phyloP scores from a whole-genome alignment of 2,329 filamentous ascomycete species.

The Aspergillus neoniger region DNA sequence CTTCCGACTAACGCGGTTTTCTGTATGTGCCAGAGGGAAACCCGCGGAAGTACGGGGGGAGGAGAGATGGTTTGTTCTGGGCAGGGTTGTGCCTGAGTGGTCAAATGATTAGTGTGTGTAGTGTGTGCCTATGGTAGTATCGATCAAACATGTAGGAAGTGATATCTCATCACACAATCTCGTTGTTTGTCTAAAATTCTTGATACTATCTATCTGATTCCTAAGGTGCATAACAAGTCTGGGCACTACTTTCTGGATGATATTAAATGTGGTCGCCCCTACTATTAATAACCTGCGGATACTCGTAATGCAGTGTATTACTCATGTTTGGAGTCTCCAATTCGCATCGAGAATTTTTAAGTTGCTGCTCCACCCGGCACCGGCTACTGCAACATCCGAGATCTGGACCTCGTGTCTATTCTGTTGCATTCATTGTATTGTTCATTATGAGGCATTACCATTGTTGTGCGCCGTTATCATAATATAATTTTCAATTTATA shows the following conservation, averaged over 20 bases:
- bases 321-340: background rate
- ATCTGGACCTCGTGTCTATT: slow-evolving; percentile 19
- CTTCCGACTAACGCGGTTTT: slow-evolving; percentile 6
- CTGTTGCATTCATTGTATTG: background rate
- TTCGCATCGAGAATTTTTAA: slow-evolving; percentile 9
- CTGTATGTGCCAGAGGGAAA: background rate
- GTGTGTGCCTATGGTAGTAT: background rate
- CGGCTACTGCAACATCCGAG: slow-evolving; percentile 23
- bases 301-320: background rate
- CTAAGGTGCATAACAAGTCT: background rate
- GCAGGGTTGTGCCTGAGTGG: background rate
- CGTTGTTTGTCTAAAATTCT: too few species aligned
- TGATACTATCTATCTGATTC: background rate
- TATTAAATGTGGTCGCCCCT: too few species aligned
- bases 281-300: background rate
- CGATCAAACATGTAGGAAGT: background rate
- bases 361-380: slow-evolving; percentile 20
- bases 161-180: too few species aligned
- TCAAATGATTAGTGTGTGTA: background rate
- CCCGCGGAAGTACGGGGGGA: background rate
- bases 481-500: background rate
- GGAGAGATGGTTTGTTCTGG: background rate
- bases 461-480: background rate
- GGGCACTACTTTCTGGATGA: too few species aligned
- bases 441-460: background rate